Conservation (phyloP, 495 filamentous ascomycete species). For the Penicillium crystallinum region DNA sequence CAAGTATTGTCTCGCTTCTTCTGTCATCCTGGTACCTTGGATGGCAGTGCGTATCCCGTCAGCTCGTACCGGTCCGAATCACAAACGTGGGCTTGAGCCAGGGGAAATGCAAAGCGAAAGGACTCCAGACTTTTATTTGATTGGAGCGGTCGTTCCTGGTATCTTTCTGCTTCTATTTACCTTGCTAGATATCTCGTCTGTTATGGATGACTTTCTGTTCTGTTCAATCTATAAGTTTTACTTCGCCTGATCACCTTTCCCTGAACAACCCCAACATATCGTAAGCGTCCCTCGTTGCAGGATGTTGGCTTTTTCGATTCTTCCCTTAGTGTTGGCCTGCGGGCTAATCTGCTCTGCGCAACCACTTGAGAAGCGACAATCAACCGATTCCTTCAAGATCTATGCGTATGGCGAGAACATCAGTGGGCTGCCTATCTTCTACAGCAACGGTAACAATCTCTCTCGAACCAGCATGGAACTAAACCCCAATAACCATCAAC, state of each 20-base stretch:
- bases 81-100: not conserved
- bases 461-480: not conserved
- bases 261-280: not conserved
- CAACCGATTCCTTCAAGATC: conserved; percentile 19
- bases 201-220: not conserved
- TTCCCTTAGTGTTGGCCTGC: not conserved
- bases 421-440: conserved; percentile 32
- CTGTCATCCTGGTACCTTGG: not conserved
- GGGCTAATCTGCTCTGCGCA: conserved; percentile 5
- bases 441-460: conserved; percentile 20
- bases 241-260: not conserved
- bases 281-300: not conserved
- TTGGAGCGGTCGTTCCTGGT: not conserved
- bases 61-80: conserved; percentile 4
- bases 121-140: too few relatives aligned
- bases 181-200: not conserved
- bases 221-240: not conserved
- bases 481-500: not conserved
- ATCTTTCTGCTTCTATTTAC: not conserved
- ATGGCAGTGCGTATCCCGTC: not conserved
- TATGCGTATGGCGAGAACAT: conserved; percentile 33
- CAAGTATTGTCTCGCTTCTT: too few relatives aligned
- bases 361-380: conserved; percentile 5
- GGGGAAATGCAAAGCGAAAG: not conserved
- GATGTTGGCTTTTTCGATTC: not conserved